Evolutionary conservation across 768 basidiomycete genomes (phyloP), one percentile per base, ranked within the genome.

Genomic region (Amanita exitialis): DNA sequence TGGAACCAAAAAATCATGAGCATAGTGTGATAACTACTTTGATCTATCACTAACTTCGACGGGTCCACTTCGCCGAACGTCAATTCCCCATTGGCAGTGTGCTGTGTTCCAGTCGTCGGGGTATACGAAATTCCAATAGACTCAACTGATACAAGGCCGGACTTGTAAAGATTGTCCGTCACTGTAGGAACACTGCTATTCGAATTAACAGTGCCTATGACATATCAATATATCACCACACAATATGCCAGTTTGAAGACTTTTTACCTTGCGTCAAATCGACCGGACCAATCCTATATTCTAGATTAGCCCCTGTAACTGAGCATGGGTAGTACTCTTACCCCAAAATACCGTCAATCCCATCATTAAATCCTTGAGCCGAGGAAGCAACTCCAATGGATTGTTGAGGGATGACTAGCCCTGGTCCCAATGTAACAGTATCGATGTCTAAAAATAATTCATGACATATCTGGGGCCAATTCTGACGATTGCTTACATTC

Each of bases 291-390:
- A 78, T 69, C 15, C 72, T 74, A 38, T 15, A 12, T n/a, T 47
- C 13, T 16, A 8, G 48, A 41, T 44, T 32, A 50, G 30, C 15
- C 10, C n/a, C 28, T 3, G n/a, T 18, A 46, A 6, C 44, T 1
- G 20, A 25, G 3, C 9, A 13, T 16, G 18, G 9, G 16, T 6
- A 18, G 18, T 28, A 16, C 25, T 23, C 54, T 56, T 46, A 70
- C 70, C 77, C 77, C 35, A 80, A 61, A 52, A 78, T 76, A 6
- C 79, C 78, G 54, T 81, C 78, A 15, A 75, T 68, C 43, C 57
- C 75, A 25, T 58, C 49, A 5, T n/a, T 23, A 58, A 77, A 76
- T 27, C 75, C 76, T 53, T 63, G 59, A 0, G 73, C 61, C n/a
- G 58, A 58, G 12, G 66, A 68, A 25, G 73, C 72, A 23, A 77